Evolutionary conservation across 208 protist species (phyloP).

Genomic region (Trypanosoma conorhini): DNA sequence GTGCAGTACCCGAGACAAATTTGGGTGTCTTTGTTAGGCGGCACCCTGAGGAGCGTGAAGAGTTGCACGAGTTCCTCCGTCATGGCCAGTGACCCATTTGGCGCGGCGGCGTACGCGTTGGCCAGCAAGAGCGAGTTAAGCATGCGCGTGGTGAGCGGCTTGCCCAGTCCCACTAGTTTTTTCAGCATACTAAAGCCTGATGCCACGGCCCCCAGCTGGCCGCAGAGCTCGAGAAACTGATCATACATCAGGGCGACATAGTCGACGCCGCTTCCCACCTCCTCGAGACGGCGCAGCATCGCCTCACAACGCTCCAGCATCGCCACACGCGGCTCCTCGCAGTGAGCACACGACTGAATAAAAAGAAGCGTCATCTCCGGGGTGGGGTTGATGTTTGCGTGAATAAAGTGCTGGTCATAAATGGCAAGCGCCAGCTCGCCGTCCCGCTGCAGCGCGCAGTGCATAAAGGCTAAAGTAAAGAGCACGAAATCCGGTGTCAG

Average conservation of each 20-base stretch:
- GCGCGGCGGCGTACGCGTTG: slow-evolving; percentile 64
- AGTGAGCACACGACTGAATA: slow-evolving; percentile 72
- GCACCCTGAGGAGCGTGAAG: slow-evolving; percentile 57
- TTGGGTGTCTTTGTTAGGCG: slow-evolving; percentile 69
- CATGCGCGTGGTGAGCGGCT: slow-evolving; percentile 73
- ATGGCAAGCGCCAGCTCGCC: slow-evolving; percentile 77
- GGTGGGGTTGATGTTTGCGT: slow-evolving; percentile 74
- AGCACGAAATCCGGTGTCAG: slow-evolving; percentile 79
- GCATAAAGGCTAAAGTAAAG: slow-evolving; percentile 76
- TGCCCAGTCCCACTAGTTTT: slow-evolving; percentile 74
- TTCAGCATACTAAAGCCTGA: slow-evolving; percentile 74
- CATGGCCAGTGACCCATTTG: slow-evolving; percentile 61
- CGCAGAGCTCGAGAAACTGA: slow-evolving; percentile 82
- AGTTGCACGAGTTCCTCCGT: slow-evolving; percentile 66
- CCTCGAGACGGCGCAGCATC: slow-evolving; percentile 66
- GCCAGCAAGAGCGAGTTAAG: slow-evolving; percentile 86
- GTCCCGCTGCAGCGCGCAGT: slow-evolving; percentile 75
- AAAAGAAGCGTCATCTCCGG: slow-evolving; percentile 84
- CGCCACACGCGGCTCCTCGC: slow-evolving; percentile 43
- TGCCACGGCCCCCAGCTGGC: slow-evolving; percentile 71
- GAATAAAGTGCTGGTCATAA: slow-evolving; percentile 68
- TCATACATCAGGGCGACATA: slow-evolving; percentile 62
- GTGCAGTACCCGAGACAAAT: slow-evolving; percentile 53
- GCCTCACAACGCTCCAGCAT: slow-evolving; percentile 62
- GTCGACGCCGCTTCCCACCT: slow-evolving; percentile 68